Evolutionary conservation across 2,329 filamentous ascomycete genomes (phyloP).

Genomic region (Verticillium nonalfalfae): DNA sequence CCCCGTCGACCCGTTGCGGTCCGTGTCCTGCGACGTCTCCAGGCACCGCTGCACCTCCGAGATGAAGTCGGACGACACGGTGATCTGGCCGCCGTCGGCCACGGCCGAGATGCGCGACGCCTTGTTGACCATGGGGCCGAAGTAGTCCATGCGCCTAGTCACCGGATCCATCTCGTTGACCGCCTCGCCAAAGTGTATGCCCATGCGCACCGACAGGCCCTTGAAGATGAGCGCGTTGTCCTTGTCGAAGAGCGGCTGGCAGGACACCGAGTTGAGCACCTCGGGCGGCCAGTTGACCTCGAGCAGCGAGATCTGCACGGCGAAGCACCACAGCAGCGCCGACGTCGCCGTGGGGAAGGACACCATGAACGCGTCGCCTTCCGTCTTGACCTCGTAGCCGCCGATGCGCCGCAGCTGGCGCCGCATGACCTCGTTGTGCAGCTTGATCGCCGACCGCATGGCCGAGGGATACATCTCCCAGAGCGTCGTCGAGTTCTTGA

Average conservation of each 20-base stretch:
- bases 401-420: conserved; percentile 88
- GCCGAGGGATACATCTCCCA: conserved; percentile 95
- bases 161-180: conserved; percentile 95
- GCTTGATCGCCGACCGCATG: conserved; percentile 94
- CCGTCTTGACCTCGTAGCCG: conserved; percentile 98
- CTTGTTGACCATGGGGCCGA: conserved; percentile 98
- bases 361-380: conserved; percentile 99
- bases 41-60: conserved; percentile 89
- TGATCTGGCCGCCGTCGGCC: conserved; percentile 94
- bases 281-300: conserved; percentile 92
- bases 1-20: conserved; percentile 60
- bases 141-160: conserved; percentile 98
- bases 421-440: conserved; percentile 96
- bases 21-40: conserved; percentile 82
- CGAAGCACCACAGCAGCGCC: conserved; percentile 92
- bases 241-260: conserved; percentile 74
- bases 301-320: conserved; percentile 80
- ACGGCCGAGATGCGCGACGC: conserved; percentile 90
- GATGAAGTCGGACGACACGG: conserved; percentile 95
- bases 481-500: conserved; percentile 93
- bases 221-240: conserved; percentile 89
- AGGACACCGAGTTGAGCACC: conserved; percentile 79
- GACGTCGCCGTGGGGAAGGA: conserved; percentile 95
- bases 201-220: conserved; percentile 93
- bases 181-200: conserved; percentile 89